These are phyloP conservation scores for Aspergillus diversus DNA, from an alignment of 495 filamentous ascomycete genomes.

Conservation along the genomic window DNA sequence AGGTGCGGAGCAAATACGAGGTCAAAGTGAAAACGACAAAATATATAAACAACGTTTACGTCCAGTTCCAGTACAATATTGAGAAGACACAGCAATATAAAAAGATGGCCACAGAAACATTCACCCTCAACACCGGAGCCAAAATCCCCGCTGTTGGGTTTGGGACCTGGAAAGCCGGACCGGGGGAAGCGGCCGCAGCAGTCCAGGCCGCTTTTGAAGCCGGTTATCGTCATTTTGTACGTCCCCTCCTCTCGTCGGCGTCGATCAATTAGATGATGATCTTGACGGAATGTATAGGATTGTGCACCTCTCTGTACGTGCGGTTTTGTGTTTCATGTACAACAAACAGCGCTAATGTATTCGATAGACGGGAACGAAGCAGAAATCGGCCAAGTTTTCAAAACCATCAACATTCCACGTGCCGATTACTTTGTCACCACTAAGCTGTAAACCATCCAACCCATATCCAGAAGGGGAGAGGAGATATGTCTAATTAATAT, in stretches of 20 bases:
- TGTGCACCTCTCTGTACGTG: constrained; percentile 27
- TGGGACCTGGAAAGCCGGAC: constrained; percentile 50
- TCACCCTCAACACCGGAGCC: constrained; percentile 68
- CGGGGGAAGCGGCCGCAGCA: constrained; percentile 31
- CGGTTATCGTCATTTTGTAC: constrained; percentile 60
- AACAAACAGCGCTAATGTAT: background rate
- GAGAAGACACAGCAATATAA: constrained; percentile 5
- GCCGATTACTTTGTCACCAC: constrained; percentile 62
- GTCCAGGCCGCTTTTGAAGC: constrained; percentile 44
- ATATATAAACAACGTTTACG: background rate
- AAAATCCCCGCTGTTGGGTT: constrained; percentile 70
- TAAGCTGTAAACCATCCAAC: constrained; percentile 49
- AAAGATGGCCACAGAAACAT: constrained; percentile 28
- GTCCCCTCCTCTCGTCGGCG: background rate
- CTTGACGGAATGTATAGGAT: constrained; percentile 8
- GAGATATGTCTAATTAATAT: background rate
- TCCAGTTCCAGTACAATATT: constrained; percentile 7
- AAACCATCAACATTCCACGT: constrained; percentile 48
- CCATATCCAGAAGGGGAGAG: too few relatives aligned
- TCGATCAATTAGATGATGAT: background rate
- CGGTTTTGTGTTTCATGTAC: background rate
- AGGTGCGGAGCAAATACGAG: background rate
- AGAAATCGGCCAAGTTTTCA: constrained; percentile 57
- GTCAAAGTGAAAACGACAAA: background rate
- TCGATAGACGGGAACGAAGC: constrained; percentile 41